phyloP scores from a whole-genome alignment of 495 filamentous ascomycete genomes.

The Melanomma pulvis-pyrius region DNA sequence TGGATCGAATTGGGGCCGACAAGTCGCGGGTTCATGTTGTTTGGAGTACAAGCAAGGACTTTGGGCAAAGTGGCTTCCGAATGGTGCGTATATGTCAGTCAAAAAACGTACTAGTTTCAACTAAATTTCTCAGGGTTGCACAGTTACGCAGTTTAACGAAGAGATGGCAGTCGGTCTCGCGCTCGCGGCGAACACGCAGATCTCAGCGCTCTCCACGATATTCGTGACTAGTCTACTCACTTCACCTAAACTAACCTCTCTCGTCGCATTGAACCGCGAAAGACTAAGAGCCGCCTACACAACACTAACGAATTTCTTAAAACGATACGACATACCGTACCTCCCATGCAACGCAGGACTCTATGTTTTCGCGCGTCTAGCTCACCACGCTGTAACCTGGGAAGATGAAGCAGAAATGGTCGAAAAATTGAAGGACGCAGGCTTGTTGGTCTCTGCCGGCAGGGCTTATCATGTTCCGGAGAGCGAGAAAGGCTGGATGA shows the following conservation, averaged over 20 bases:
- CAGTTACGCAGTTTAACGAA: slow-evolving; percentile 13
- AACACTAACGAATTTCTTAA: slow-evolving; percentile 25
- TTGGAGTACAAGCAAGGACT: slow-evolving; percentile 34
- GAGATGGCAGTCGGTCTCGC: slow-evolving; percentile 23
- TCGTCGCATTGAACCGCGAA: slow-evolving; percentile 26
- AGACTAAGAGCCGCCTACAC: slow-evolving; percentile 30
- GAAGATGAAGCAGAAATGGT: slow-evolving; percentile 35
- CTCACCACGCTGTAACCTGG: slow-evolving; percentile 22
- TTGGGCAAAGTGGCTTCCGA: slow-evolving; percentile 30
- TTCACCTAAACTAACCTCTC: slow-evolving; percentile 16
- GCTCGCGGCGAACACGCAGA: slow-evolving; percentile 13
- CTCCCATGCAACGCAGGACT: slow-evolving; percentile 35
- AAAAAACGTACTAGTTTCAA: not conserved
- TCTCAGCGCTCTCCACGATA: slow-evolving; percentile 23
- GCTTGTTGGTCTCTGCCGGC: slow-evolving; percentile 37
- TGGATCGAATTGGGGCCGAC: slow-evolving; percentile 11
- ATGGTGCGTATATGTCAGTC: slow-evolving; percentile 22
- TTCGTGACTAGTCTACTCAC: slow-evolving; percentile 24
- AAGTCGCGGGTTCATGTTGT: slow-evolving; percentile 29
- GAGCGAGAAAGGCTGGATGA: slow-evolving; percentile 37
- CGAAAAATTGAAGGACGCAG: slow-evolving; percentile 15
- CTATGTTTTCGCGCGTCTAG: slow-evolving; percentile 37
- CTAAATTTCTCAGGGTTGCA: not conserved
- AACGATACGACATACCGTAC: slow-evolving; percentile 27
- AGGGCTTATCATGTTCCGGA: slow-evolving; percentile 34